These are phyloP conservation scores for Ceratocystis diversiconidia DNA, from an alignment of 2,329 filamentous ascomycete genomes.

Conservation along the genomic window DNA sequence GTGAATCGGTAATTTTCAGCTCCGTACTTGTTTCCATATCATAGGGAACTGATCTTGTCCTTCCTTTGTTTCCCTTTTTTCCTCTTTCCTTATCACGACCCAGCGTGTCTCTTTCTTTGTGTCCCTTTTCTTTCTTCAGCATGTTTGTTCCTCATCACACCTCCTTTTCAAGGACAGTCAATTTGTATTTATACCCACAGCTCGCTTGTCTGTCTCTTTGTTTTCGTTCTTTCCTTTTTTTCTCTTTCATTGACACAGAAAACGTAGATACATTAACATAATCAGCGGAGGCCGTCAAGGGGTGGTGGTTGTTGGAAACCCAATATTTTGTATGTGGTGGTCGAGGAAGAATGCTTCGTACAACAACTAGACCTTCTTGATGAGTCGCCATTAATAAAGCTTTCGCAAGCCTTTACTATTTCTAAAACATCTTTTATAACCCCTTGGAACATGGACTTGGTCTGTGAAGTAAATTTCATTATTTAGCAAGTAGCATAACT, in stretches of 20 bases:
- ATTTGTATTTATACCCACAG: conserved; percentile 1
- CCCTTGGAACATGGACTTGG: too few species aligned
- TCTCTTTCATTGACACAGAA: neutral
- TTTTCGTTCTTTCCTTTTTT: neutral
- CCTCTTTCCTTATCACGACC: neutral
- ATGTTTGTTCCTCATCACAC: neutral
- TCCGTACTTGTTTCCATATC: neutral
- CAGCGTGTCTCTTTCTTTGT: neutral
- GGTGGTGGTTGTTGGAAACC: neutral
- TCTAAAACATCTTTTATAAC: too few species aligned
- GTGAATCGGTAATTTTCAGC: conserved; percentile 20
- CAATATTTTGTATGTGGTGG: neutral
- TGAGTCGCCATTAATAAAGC: neutral
- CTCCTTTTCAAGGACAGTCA: neutral
- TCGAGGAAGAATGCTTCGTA: too few species aligned
- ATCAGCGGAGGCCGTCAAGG: neutral
- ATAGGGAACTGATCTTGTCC: neutral
- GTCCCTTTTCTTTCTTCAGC: neutral
- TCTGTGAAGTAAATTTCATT: too few species aligned
- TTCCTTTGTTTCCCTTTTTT: neutral
- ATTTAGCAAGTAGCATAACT: too few species aligned
- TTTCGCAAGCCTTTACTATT: neutral
- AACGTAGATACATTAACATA: neutral
- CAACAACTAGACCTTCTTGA: too few species aligned
- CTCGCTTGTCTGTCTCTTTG: neutral